phyloP scores from a whole-genome alignment of 164 flowering plant genomes.

The Macadamia integrifolia region DNA sequence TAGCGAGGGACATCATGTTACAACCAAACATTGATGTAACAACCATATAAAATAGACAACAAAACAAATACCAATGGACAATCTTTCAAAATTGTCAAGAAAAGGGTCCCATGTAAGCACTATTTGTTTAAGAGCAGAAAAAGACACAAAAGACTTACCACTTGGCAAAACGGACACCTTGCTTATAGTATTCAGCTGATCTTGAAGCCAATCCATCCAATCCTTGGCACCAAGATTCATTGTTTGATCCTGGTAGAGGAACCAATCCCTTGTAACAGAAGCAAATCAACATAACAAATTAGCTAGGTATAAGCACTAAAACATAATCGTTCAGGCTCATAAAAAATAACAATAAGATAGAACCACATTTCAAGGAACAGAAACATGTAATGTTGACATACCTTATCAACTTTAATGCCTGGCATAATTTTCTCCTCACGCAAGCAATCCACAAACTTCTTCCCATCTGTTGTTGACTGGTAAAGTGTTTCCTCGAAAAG shows the following conservation, averaged over 20 bases:
- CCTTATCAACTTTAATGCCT: conserved; percentile 95
- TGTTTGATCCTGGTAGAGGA: conserved; percentile 83
- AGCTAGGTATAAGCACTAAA: background rate
- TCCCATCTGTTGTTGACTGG: conserved; percentile 84
- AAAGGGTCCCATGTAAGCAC: background rate
- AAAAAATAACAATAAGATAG: background rate
- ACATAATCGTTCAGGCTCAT: background rate
- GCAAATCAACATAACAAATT: conserved; percentile 3
- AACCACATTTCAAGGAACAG: background rate
- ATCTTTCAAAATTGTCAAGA: too few relatives aligned
- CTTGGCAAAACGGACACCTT: conserved; percentile 93
- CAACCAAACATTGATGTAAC: background rate
- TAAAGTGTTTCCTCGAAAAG: conserved; percentile 87
- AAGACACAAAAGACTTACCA: conserved; percentile 36
- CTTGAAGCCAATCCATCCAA: conserved; percentile 88
- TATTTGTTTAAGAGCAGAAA: background rate
- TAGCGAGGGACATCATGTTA: background rate
- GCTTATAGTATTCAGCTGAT: conserved; percentile 84
- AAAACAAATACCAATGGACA: too few relatives aligned
- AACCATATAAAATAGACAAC: too few relatives aligned
- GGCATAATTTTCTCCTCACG: conserved; percentile 65
- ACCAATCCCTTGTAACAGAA: conserved; percentile 58
- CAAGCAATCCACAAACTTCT: conserved; percentile 73
- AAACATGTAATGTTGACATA: conserved; percentile 7
- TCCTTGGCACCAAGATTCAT: conserved; percentile 94